phyloP scores from a whole-genome alignment of 768 basidiomycete species.

The Leucocoprinus birnbaumii region DNA sequence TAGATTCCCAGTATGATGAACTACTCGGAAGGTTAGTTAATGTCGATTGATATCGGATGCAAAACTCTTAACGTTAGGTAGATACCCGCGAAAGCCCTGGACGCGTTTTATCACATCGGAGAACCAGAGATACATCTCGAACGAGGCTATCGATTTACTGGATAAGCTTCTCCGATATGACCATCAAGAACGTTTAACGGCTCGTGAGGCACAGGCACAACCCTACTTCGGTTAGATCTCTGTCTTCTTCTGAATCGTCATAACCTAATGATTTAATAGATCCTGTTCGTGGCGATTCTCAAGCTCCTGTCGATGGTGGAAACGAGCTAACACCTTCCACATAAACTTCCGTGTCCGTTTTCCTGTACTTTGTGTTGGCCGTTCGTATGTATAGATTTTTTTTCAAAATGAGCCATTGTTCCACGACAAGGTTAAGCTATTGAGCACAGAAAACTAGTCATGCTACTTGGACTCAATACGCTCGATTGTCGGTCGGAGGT shows the following conservation, averaged over 20 bases:
- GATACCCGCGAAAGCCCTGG: constrained; percentile 95
- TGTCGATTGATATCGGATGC: neutral
- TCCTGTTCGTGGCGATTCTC: constrained; percentile 53
- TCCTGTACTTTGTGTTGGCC: constrained; percentile 26
- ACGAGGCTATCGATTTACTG: constrained; percentile 94
- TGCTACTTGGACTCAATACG: too few relatives aligned
- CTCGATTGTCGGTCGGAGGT: neutral
- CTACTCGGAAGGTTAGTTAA: constrained; percentile 73
- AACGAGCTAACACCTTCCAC: constrained; percentile 57
- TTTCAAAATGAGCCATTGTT: constrained; percentile 15
- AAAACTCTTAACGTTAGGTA: constrained; percentile 23
- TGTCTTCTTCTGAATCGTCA: constrained; percentile 14
- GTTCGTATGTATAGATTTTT: constrained; percentile 33
- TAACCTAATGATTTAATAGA: constrained; percentile 38
- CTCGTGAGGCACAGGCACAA: constrained; percentile 88
- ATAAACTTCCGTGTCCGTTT: constrained; percentile 24
- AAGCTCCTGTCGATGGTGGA: constrained; percentile 53
- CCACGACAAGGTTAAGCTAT: neutral
- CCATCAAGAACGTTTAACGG: constrained; percentile 95
- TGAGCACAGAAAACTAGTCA: neutral
- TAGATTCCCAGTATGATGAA: constrained; percentile 96
- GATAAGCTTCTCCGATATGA: constrained; percentile 96
- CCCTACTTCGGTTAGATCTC: constrained; percentile 78
- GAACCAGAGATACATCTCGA: constrained; percentile 94
- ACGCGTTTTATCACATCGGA: constrained; percentile 92